Conservation (phyloP, 2,329 filamentous ascomycete species). For the Thermoascus crustaceus region DNA sequence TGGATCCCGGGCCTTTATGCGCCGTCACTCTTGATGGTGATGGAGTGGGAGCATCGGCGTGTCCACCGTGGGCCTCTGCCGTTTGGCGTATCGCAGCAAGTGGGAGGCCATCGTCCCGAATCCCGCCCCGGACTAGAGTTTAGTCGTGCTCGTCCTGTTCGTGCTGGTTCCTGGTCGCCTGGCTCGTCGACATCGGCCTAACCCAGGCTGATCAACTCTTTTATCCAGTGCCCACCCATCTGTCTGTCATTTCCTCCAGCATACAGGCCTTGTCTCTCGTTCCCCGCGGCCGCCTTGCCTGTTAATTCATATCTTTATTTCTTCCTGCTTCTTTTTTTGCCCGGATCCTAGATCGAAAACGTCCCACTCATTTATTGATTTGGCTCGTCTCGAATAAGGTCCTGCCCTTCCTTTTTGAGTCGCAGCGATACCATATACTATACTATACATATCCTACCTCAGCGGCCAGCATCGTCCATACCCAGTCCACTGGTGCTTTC, state of each 20-base stretch:
- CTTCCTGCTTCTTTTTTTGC: constrained; percentile 20
- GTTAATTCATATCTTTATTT: constrained; percentile 22
- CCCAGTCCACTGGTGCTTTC: constrained; percentile 13
- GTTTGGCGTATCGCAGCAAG: background rate
- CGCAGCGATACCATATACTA: constrained; percentile 10
- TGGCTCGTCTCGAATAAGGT: constrained; percentile 18
- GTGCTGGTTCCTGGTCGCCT: constrained; percentile 9
- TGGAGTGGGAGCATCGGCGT: background rate
- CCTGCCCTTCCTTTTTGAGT: constrained; percentile 28
- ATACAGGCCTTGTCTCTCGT: constrained; percentile 28
- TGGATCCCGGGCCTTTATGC: constrained; percentile 4
- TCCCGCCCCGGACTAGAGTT: constrained; percentile 12
- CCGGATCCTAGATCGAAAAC: constrained; percentile 19
- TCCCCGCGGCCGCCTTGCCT: constrained; percentile 20
- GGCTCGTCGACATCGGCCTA: background rate
- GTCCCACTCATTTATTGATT: constrained; percentile 10
- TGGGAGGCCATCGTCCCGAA: constrained; percentile 8
- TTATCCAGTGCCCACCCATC: constrained; percentile 25
- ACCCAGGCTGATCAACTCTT: constrained; percentile 27
- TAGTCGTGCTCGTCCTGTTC: constrained; percentile 4
- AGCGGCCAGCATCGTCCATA: background rate
- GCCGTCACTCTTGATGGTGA: background rate
- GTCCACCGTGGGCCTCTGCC: constrained; percentile 1
- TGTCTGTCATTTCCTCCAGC: constrained; percentile 11
- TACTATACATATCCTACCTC: no score